These are phyloP conservation scores for Mesembryanthemum crystallinum DNA, from an alignment of 148 eudicot species.

Conservation along the genomic window DNA sequence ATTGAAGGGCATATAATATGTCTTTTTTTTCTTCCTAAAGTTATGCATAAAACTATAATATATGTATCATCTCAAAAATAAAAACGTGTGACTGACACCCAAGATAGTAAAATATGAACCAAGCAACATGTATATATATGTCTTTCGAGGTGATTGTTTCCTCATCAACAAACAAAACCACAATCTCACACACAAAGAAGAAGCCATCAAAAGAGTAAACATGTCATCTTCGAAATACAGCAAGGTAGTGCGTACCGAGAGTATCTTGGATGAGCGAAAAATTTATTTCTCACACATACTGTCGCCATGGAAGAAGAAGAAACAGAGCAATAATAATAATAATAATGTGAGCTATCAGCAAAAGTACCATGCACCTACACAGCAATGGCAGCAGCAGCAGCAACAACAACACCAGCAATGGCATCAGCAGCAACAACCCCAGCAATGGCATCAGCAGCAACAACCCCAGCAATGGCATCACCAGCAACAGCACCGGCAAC, in stretches of 20 bases:
- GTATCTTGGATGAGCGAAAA: slow-evolving; percentile 25
- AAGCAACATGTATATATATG: background rate
- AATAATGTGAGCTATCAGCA: background rate
- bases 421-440: background rate
- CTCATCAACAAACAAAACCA: no score
- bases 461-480: background rate
- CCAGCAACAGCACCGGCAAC: background rate
- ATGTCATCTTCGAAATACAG: slow-evolving; percentile 13
- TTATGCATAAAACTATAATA: no score
- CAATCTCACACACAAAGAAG: no score
- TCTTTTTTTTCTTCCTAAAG: no score
- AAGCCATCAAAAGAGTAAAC: background rate
- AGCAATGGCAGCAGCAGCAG: background rate
- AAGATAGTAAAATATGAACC: background rate
- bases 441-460: background rate
- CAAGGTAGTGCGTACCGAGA: slow-evolving; percentile 25
- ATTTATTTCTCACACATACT: slow-evolving; percentile 30
- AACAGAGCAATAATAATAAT: background rate
- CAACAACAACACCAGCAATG: background rate
- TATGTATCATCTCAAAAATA: no score
- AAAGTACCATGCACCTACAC: background rate
- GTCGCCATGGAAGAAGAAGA: slow-evolving; percentile 22
- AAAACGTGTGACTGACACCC: no score
- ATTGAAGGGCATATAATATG: no score
- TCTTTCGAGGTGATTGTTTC: background rate